Evolutionary conservation across 305 asterid genomes (phyloP).

Genomic region (Solanum hybrid): DNA sequence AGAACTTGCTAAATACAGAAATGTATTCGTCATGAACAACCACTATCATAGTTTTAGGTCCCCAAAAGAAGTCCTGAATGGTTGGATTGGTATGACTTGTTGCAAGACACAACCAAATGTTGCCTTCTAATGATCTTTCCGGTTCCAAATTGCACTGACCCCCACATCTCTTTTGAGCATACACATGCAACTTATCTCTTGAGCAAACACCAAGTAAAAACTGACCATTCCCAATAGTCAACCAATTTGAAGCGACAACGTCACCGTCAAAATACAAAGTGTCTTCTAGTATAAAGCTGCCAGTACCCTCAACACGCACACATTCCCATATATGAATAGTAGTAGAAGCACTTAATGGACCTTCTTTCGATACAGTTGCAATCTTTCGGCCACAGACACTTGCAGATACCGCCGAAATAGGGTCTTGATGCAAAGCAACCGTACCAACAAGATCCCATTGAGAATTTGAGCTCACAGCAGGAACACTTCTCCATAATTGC

Average conservation of each 20-base stretch:
- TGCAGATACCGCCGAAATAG: slow-evolving; percentile 44
- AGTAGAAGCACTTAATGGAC: slow-evolving; percentile 24
- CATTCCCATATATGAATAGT: slow-evolving; percentile 73
- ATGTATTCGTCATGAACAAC: slow-evolving; percentile 59
- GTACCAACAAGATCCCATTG: slow-evolving; percentile 78
- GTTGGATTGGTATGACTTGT: slow-evolving; percentile 38
- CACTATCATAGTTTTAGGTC: slow-evolving; percentile 64
- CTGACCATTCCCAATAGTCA: slow-evolving; percentile 69
- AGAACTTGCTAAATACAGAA: slow-evolving; percentile 56
- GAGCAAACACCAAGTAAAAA: slow-evolving; percentile 72
- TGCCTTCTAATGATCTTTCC: slow-evolving; percentile 38
- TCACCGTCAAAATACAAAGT: slow-evolving; percentile 53
- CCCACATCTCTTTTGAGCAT: slow-evolving; percentile 49
- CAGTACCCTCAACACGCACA: slow-evolving; percentile 45
- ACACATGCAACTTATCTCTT: slow-evolving; percentile 54
- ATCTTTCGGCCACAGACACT: slow-evolving; percentile 68
- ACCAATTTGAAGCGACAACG: slow-evolving; percentile 64
- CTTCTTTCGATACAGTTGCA: slow-evolving; percentile 45
- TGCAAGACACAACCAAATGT: slow-evolving; percentile 76
- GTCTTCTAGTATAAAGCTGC: slow-evolving; percentile 74
- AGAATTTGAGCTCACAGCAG: slow-evolving; percentile 35
- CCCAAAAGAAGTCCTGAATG: slow-evolving; percentile 80
- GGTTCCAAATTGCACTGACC: slow-evolving; percentile 54
- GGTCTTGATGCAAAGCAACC: slow-evolving; percentile 50
- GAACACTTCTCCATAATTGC: slow-evolving; percentile 80